Conservation (phyloP, 768 basidiomycete genomes). For the Boletus rufocinnamomeus region DNA sequence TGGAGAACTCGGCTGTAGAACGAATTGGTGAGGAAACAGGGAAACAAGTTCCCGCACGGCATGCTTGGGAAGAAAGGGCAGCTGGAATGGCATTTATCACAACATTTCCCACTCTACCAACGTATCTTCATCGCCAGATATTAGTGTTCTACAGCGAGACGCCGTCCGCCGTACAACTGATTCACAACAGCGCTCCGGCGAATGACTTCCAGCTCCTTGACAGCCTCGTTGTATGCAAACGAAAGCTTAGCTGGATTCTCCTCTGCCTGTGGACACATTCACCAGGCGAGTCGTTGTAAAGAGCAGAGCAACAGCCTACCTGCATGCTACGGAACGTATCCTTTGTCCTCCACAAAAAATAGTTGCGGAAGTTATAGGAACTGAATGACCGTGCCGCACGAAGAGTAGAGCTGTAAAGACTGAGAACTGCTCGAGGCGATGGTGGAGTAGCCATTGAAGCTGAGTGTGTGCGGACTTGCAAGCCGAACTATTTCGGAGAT, state of each 20-base stretch:
- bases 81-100: background rate
- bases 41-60: background rate
- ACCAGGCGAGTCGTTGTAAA: slow-evolving; percentile 1
- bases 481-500: background rate
- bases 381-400: slow-evolving; percentile 78
- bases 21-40: no score
- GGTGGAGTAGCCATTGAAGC: slow-evolving; percentile 50
- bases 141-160: slow-evolving; percentile 76
- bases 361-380: slow-evolving; percentile 91
- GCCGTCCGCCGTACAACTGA: slow-evolving; percentile 85
- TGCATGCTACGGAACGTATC: slow-evolving; percentile 69
- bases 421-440: slow-evolving; percentile 63
- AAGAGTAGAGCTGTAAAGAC: slow-evolving; percentile 77
- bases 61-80: background rate
- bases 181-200: slow-evolving; percentile 85
- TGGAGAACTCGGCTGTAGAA: no score
- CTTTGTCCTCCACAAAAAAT: slow-evolving; percentile 72
- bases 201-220: slow-evolving; percentile 74
- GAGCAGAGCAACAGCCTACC: slow-evolving; percentile 35
- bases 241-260: slow-evolving; percentile 54
- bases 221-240: slow-evolving; percentile 65
- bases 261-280: slow-evolving; percentile 48
- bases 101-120: background rate
- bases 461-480: background rate
- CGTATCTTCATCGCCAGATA: background rate